A percentile compares a stretch with the other conserved stretches of the same genome.
Evolutionary conservation across 75 land plant genomes (phyloP).

Genomic region (Pinus tabuliformis): DNA sequence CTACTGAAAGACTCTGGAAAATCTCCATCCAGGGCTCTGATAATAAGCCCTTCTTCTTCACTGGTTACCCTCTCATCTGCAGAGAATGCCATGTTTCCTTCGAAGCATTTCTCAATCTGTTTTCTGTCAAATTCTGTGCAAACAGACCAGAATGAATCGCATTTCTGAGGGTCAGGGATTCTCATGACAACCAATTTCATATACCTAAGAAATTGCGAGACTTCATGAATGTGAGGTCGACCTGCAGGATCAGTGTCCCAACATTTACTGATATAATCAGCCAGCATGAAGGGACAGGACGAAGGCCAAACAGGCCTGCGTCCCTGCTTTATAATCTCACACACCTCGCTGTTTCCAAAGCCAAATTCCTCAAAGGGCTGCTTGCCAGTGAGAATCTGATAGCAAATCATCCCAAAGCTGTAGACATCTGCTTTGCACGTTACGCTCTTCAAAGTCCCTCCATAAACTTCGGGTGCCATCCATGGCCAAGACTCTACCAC

Average conservation of each 20-base stretch:
- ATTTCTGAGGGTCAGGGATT: slow-evolving; percentile 12
- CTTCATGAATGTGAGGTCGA: slow-evolving; percentile 21
- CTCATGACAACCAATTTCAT: slow-evolving; percentile 16
- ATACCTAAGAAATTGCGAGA: slow-evolving; percentile 22
- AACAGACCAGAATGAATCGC: slow-evolving; percentile 12
- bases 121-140: slow-evolving; percentile 13
- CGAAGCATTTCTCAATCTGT: not conserved
- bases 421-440: slow-evolving; percentile 32
- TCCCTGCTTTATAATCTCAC: slow-evolving; percentile 8
- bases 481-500: slow-evolving; percentile 14
- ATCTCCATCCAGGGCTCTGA: slow-evolving; percentile 7
- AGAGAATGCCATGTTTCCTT: not conserved
- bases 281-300: slow-evolving; percentile 16
- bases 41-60: slow-evolving; percentile 1
- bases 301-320: slow-evolving; percentile 17
- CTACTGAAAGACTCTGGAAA: not conserved
- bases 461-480: slow-evolving; percentile 31
- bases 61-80: not conserved
- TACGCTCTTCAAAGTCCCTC: not conserved
- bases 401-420: slow-evolving; percentile 41
- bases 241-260: slow-evolving; percentile 18
- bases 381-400: slow-evolving; percentile 27
- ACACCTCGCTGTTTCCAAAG: not conserved
- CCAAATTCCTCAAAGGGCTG: slow-evolving; percentile 19
- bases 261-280: slow-evolving; percentile 23